Evolutionary conservation across 306 rosid species (phyloP).

Genomic region (Pterocarpus macrocarpus): DNA sequence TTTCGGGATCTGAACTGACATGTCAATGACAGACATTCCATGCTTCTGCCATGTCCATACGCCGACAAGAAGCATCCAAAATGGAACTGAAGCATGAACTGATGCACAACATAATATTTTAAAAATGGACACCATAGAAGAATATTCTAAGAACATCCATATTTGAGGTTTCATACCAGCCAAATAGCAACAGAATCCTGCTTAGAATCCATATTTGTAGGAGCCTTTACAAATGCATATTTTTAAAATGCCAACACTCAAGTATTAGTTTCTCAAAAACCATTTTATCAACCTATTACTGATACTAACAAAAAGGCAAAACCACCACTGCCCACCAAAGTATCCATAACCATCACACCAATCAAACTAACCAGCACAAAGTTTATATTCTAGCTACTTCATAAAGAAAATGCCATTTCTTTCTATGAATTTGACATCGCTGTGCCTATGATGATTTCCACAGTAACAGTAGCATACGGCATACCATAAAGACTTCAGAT

Average conservation of each 20-base stretch:
- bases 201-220: constrained; percentile 25
- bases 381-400: constrained; percentile 21
- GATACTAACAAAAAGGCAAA: not conserved
- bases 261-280: not conserved
- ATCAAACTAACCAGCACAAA: not conserved
- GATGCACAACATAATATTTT: constrained; percentile 14
- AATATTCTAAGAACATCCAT: constrained; percentile 33
- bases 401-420: not conserved
- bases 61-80: constrained; percentile 23
- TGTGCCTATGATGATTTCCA: not conserved
- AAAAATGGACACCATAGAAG: not conserved
- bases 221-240: not conserved
- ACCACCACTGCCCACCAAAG: not conserved
- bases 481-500: not conserved
- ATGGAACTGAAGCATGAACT: constrained; percentile 11
- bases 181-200: constrained; percentile 32
- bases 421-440: not conserved
- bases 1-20: constrained; percentile 13
- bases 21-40: constrained; percentile 28
- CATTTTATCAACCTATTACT: not conserved
- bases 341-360: constrained; percentile 4
- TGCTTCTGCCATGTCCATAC: not conserved
- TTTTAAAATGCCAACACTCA: constrained; percentile 7
- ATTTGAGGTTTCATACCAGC: constrained; percentile 44
- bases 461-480: not conserved